Conservation (phyloP, 345 rosid species). For the Nasturtium officinale region DNA sequence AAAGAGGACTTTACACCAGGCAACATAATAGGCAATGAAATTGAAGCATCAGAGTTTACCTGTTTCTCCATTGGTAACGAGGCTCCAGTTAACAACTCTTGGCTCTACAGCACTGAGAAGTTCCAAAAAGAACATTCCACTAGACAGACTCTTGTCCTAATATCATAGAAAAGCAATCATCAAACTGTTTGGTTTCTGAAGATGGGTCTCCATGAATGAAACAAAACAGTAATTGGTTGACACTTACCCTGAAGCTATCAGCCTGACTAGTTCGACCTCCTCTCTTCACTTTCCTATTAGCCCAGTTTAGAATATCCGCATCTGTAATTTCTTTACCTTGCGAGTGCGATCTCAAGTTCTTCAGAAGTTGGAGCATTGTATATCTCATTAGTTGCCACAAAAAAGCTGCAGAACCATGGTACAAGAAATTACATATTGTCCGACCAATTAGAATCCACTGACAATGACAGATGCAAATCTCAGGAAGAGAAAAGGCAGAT, state of each 20-base stretch:
- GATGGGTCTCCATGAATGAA: background rate
- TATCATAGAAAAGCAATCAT: constrained; percentile 20
- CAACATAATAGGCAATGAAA: background rate
- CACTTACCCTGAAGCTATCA: constrained; percentile 89
- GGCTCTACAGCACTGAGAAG: constrained; percentile 90
- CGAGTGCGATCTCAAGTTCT: constrained; percentile 81
- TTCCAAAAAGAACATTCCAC: constrained; percentile 86
- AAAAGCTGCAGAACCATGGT: constrained; percentile 56
- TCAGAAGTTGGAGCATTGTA: constrained; percentile 92
- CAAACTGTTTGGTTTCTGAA: constrained; percentile 32
- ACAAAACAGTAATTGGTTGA: constrained; percentile 1
- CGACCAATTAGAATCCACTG: background rate
- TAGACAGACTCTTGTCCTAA: constrained; percentile 80
- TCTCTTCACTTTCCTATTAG: constrained; percentile 81
- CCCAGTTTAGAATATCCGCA: constrained; percentile 85
- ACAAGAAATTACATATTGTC: constrained; percentile 15
- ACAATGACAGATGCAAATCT: background rate
- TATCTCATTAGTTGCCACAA: constrained; percentile 98
- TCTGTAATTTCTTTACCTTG: constrained; percentile 96
- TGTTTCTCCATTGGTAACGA: constrained; percentile 79
- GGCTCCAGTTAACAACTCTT: constrained; percentile 91
- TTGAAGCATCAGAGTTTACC: constrained; percentile 49
- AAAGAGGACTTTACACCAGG: background rate
- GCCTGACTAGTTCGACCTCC: constrained; percentile 68
- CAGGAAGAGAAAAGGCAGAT: background rate